These are phyloP conservation scores for Podaxis sp. DNA, from an alignment of 768 basidiomycete genomes.

Conservation along the genomic window DNA sequence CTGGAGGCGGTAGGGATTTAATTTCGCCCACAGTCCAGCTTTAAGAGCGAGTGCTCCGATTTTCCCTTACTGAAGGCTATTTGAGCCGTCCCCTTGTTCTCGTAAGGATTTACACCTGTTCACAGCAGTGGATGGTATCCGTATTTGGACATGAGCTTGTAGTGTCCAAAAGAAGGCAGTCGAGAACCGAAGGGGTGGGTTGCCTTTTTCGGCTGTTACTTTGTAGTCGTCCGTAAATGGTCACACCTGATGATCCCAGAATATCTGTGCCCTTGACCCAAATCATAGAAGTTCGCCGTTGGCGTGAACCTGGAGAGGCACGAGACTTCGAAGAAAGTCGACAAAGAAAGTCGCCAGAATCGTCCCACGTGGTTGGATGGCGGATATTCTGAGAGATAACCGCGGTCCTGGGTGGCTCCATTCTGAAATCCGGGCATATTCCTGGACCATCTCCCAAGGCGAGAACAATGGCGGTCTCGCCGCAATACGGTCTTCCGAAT, in stretches of 20 bases:
- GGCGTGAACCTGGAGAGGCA: neutral
- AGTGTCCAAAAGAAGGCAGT: conserved; percentile 8
- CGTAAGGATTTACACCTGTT: conserved; percentile 3
- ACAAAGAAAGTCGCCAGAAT: conserved; percentile 3
- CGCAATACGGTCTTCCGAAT: neutral
- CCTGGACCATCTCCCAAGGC: neutral
- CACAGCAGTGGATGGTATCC: conserved; percentile 17
- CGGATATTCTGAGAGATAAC: neutral
- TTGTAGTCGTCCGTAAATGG: conserved; percentile 25
- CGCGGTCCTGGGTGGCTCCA: neutral
- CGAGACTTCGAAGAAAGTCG: neutral
- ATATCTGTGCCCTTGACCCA: conserved; percentile 6
- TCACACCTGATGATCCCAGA: neutral
- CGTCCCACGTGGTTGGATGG: neutral
- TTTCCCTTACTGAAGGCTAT: conserved; percentile 35
- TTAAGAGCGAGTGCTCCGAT: conserved; percentile 37
- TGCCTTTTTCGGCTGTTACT: conserved; percentile 31
- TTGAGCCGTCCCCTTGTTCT: conserved; percentile 44
- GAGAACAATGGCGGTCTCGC: neutral
- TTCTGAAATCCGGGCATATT: neutral
- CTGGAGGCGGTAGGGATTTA: conserved; percentile 25
- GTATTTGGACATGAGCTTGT: conserved; percentile 27
- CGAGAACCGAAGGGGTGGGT: conserved; percentile 3
- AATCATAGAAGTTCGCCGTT: conserved; percentile 18
- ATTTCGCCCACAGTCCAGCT: conserved; percentile 20